Evolutionary conservation across 139 green algal species (phyloP).

Genomic region (Tetraselmis striata): DNA sequence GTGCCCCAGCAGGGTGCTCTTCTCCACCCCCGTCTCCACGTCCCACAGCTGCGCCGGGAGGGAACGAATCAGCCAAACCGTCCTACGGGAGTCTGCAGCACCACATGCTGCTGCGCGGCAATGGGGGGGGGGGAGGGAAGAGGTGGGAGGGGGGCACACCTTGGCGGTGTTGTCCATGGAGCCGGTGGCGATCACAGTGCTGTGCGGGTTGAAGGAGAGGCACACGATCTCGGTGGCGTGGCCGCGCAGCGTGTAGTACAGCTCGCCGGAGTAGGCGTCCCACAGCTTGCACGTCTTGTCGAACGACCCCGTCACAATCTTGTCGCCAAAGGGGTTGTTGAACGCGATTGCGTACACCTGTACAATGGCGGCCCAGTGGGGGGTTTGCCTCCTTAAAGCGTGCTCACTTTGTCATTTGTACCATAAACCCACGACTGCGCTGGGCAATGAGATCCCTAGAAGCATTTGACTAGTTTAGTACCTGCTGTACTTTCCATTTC

Average conservation of each 20-base stretch:
- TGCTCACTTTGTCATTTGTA: too few species aligned
- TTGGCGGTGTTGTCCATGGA: constrained; percentile 76
- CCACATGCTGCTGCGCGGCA: too few species aligned
- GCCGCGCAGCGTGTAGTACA: constrained; percentile 55
- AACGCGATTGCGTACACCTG: constrained; percentile 73
- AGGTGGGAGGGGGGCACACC: constrained; percentile 21
- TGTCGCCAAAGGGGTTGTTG: constrained; percentile 75
- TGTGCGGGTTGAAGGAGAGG: constrained; percentile 63
- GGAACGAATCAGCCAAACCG: too few species aligned
- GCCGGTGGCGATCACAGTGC: constrained; percentile 56
- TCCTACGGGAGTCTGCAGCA: too few species aligned
- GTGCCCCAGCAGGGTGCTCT: constrained; percentile 45
- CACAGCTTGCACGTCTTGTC: constrained; percentile 61
- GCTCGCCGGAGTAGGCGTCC: constrained; percentile 56
- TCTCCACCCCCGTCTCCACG: constrained; percentile 55
- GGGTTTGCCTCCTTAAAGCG: too few species aligned
- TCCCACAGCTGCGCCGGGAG: constrained; percentile 53
- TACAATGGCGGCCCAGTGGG: not conserved
- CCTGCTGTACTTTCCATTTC: too few species aligned
- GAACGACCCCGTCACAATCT: constrained; percentile 66
- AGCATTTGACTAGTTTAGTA: too few species aligned
- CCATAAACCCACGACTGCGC: too few species aligned
- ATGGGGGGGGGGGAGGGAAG: too few species aligned
- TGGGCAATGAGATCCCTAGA: too few species aligned
- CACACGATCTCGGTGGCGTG: constrained; percentile 72